A percentile compares a stretch with the other conserved stretches of the same genome.
Conservation (phyloP, 306 rosid genomes). For the Gastrolobium bilobum region DNA sequence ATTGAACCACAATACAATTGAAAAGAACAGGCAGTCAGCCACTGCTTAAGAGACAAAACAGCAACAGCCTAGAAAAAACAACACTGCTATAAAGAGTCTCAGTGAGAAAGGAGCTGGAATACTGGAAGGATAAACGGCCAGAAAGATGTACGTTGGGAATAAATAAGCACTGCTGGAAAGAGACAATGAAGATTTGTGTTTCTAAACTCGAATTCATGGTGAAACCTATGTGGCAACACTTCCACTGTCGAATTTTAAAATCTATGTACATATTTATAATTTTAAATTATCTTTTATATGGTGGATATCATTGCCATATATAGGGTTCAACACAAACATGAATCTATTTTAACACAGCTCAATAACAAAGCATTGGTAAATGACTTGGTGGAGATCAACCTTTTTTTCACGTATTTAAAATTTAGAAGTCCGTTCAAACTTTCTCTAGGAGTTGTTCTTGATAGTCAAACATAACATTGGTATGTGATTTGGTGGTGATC, state of each 20-base stretch:
- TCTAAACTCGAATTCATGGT: neutral
- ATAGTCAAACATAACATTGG: constrained; percentile 13
- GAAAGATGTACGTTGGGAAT: neutral
- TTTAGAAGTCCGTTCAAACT: neutral
- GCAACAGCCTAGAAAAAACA: neutral
- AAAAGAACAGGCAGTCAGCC: neutral
- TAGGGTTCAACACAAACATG: neutral
- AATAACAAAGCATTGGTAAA: neutral
- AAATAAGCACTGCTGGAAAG: neutral
- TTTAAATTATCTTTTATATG: neutral
- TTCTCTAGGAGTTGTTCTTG: neutral
- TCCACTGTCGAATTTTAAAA: neutral
- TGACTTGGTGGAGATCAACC: constrained; percentile 22
- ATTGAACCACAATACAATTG: neutral
- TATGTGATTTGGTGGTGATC: constrained; percentile 6
- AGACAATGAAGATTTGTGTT: neutral
- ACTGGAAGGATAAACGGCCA: neutral
- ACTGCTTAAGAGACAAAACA: neutral
- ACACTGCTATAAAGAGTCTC: neutral
- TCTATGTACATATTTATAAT: neutral
- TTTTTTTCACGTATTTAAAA: neutral
- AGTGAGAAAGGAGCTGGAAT: neutral
- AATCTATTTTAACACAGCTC: neutral
- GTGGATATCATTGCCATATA: neutral
- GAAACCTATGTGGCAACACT: neutral